A percentile compares a stretch with the other conserved stretches of the same genome.
phyloP scores from a whole-genome alignment of 805 yeast species.

The Zygosaccharomyces lentus region DNA sequence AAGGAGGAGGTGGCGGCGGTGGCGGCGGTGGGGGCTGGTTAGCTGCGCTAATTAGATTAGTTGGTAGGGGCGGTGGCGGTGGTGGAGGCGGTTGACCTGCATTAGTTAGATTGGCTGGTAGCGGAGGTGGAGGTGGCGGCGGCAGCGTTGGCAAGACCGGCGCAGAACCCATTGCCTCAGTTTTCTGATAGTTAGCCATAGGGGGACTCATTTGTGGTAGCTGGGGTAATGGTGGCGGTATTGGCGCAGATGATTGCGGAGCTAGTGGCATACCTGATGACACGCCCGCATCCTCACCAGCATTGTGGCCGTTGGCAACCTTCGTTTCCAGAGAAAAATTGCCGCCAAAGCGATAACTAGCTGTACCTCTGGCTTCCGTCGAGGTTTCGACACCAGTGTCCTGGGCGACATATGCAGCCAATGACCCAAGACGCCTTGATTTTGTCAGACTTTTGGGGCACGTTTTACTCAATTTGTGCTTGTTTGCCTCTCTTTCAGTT shows the following conservation, averaged over 20 bases:
- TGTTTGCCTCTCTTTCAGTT: constrained; percentile 2
- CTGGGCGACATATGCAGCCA: constrained; percentile 17
- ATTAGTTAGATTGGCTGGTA: constrained; percentile 6
- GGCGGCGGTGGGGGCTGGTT: constrained; percentile 35
- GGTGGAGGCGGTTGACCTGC: constrained; percentile 27
- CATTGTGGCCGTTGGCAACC: background rate
- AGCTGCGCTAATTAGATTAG: constrained; percentile 37
- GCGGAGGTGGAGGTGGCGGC: constrained; percentile 27
- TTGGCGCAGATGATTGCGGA: background rate
- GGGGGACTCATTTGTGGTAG: constrained; percentile 29
- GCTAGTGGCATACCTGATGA: background rate
- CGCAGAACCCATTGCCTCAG: constrained; percentile 12
- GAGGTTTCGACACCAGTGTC: background rate
- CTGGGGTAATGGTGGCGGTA: constrained; percentile 27
- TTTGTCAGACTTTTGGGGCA: constrained; percentile 15
- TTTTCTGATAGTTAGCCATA: constrained; percentile 1
- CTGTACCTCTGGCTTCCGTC: background rate
- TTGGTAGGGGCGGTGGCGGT: constrained; percentile 28
- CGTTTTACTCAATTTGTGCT: constrained; percentile 4
- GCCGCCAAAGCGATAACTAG: background rate
- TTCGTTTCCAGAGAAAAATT: background rate
- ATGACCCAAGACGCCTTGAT: constrained; percentile 24
- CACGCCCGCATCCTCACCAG: background rate
- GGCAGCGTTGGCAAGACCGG: constrained; percentile 16
- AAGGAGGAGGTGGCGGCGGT: constrained; percentile 35